These are phyloP conservation scores for Populus simonii DNA, from an alignment of 345 rosid species.

Conservation along the genomic window DNA sequence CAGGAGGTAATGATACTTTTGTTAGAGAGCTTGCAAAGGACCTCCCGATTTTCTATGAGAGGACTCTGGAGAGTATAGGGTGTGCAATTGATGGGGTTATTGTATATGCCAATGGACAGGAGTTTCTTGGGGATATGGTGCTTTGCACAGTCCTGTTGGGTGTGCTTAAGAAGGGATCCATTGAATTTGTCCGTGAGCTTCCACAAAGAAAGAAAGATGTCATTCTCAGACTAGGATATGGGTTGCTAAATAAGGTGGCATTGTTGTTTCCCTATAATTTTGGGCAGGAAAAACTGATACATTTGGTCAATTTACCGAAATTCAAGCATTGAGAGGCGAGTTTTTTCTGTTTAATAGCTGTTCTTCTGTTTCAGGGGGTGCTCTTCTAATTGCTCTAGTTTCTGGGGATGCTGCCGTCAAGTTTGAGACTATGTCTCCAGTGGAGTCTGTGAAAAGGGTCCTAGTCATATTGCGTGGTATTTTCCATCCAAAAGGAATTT, in stretches of 20 bases:
- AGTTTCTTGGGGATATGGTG: constrained; percentile 80
- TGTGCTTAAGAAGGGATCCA: constrained; percentile 73
- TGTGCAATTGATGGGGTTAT: constrained; percentile 75
- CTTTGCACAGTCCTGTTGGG: constrained; percentile 87
- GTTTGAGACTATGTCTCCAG: constrained; percentile 82
- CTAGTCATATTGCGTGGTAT: constrained; percentile 72
- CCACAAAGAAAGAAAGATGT: constrained; percentile 81
- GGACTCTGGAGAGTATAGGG: constrained; percentile 68
- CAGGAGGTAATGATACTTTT: constrained; percentile 86
- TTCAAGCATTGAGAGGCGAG: constrained; percentile 71
- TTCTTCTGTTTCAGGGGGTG: constrained; percentile 84
- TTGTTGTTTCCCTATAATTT: constrained; percentile 79
- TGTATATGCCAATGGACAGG: constrained; percentile 72
- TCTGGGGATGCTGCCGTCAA: constrained; percentile 84
- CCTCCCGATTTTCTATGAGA: constrained; percentile 75
- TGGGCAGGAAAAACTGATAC: constrained; percentile 96
- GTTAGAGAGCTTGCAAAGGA: constrained; percentile 82
- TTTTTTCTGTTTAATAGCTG: constrained; percentile 93
- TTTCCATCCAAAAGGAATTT: constrained; percentile 84
- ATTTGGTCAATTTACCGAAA: constrained; percentile 83
- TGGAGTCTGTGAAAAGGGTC: constrained; percentile 75
- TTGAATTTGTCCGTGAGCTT: constrained; percentile 82
- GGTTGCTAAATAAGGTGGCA: constrained; percentile 83
- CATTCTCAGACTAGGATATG: constrained; percentile 75
- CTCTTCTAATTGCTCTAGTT: constrained; percentile 89